These are phyloP conservation scores for Alternaria brassicae DNA, from an alignment of 2,329 filamentous ascomycete species.

Conservation along the genomic window DNA sequence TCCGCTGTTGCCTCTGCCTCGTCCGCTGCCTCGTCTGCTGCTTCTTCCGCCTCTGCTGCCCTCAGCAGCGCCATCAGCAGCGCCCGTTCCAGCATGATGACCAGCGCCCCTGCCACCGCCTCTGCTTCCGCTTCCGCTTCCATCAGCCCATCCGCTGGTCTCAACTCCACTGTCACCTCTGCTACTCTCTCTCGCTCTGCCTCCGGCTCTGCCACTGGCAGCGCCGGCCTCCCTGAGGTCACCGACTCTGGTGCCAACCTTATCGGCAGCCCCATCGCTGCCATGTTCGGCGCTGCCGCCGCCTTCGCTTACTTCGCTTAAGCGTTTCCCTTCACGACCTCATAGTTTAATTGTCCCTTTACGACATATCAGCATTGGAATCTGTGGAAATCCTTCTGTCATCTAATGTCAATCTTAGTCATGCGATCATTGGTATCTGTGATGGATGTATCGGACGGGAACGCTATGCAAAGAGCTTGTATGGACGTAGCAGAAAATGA, in stretches of 20 bases:
- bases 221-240: constrained; percentile 19
- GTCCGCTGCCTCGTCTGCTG: constrained; percentile 18
- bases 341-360: constrained; percentile 16
- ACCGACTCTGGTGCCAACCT: constrained; percentile 38
- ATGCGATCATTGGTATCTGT: constrained; percentile 12
- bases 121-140: constrained; percentile 37
- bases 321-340: constrained; percentile 13
- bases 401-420: constrained; percentile 23
- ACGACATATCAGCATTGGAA: constrained; percentile 30
- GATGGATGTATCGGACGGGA: constrained; percentile 4
- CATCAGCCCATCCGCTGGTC: constrained; percentile 23
- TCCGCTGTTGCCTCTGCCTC: constrained; percentile 23
- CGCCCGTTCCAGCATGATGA: constrained; percentile 15
- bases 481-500: constrained; percentile 30
- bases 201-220: constrained; percentile 23
- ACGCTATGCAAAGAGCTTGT: constrained; percentile 35
- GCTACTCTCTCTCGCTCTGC: constrained; percentile 33
- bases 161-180: constrained; percentile 39
- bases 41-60: constrained; percentile 18
- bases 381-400: constrained; percentile 17
- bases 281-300: constrained; percentile 52
- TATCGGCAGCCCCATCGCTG: constrained; percentile 47
- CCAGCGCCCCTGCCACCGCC: constrained; percentile 38
- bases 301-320: constrained; percentile 53
- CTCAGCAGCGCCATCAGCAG: constrained; percentile 20